Base-by-base conservation (phyloP, 2,329 filamentous ascomycete genomes). In the Xylariaceae sp. region DNA sequence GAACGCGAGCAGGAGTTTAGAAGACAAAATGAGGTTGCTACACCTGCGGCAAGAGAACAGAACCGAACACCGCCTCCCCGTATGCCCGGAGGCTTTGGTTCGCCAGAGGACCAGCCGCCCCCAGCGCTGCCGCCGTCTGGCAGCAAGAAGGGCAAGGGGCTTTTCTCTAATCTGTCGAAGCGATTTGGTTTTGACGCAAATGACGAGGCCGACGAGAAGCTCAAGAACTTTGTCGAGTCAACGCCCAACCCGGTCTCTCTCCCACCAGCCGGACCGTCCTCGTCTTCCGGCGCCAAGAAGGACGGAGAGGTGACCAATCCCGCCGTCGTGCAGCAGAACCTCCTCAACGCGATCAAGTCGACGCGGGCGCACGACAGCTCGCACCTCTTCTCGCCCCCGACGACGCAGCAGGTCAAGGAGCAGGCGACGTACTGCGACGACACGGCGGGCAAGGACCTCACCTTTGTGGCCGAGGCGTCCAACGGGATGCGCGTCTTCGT, bases 361-460 rank as follows among this genome's bases (percentile, higher is more conserved):
- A 86, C 84, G 15, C 77, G 87, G 23, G 70, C 87, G 1, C 80
- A 89, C 56, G 81, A 84, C 42, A 86, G 84, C 1, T 71, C 76
- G 12, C 65, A 67, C 9, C 61, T 94, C n/a, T 90, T 85, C 60
- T 77, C 75, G 3, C 75, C 77, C 15, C 86, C 86, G 0, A 65
- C 75, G 33, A 80, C 83, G 22, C 80, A 77, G 40, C 65, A 80
- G 32, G 79, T 94, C 45, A 83, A 83, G 52, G 88, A 94, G 57
- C 83, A 86, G 46, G 75, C 80, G 24, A 83, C 83, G 0, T 94
- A 94, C 61, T 95, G 89, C 57, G 89, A 95, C 61, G 72, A 77
- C 45, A 80, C 67, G 16, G 77, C 83, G 2, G 77, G 76, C 1
- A 77, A 88, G 37, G 79, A 94, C 57, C 75, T 94, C 9, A 66